Base-by-base conservation (phyloP, 2,329 filamentous ascomycete species). In the Diaporthe citriasiana region DNA sequence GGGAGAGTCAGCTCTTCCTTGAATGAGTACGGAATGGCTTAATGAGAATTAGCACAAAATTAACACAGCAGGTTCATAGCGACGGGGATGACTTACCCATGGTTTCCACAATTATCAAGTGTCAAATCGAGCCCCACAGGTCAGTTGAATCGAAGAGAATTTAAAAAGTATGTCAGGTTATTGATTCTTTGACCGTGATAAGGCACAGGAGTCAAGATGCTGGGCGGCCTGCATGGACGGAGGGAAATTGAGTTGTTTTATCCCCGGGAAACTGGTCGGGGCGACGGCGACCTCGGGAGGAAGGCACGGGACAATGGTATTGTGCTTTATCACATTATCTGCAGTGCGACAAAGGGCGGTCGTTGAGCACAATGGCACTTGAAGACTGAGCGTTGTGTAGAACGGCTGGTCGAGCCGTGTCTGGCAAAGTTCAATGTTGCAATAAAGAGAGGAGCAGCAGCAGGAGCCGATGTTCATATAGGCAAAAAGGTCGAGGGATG, bases 51-150 rank as follows among this genome's bases (percentile, higher is more conserved):
- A 68, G 63, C 47, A 68, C 15, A 33, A 19, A 9, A 7, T 68
- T 22, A 19, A 22, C 45, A 53, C 30, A n/a, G n/a, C n/a, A n/a
- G n/a, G n/a, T 53, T 30, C 13, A 38, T n/a, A 33, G 40, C n/a
- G 22, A 25, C 22, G 38, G 17, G 42, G 12, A 38, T 33, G 15
- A 47, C 68, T 70, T 70, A 70, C 53, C 53, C 68, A 50, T 70
- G 27, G 27, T 45, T 35, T 30, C 51, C 33, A 68, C 63, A 17
- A 33, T 27, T 19, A 22, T 19, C n/a, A 12, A 15, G 17, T 63
- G 45, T 50, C 13, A 38, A 38, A 25, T 42, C 8, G 22, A 19
- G n/a, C 22, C 57, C 22, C 35, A 27, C n/a, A n/a, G n/a, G 17
- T 22, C 57, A 45, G 56, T 22, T 63, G 25, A 45, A 63, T 45